These are phyloP conservation scores for Scopulariopsis brevicaulis DNA, from an alignment of 2,329 filamentous ascomycete genomes.

Conservation along the genomic window DNA sequence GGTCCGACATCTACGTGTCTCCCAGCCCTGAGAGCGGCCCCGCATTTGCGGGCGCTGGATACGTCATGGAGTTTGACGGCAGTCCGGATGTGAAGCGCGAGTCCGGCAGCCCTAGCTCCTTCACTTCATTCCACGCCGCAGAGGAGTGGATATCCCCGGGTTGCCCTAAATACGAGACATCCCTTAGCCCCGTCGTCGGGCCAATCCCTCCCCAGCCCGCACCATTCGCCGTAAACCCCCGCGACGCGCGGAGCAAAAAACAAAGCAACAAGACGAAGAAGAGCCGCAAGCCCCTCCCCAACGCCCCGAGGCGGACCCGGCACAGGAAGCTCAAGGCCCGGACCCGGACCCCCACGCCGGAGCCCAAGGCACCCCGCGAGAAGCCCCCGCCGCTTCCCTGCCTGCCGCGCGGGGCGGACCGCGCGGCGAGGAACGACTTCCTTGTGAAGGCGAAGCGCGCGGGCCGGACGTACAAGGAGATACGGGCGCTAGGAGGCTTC, in stretches of 20 bases:
- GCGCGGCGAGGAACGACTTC: constrained; percentile 27
- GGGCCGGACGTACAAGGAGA: constrained; percentile 55
- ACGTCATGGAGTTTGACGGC: neutral
- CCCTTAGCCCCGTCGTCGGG: too few relatives aligned
- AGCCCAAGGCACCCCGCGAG: neutral
- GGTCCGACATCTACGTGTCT: too few relatives aligned
- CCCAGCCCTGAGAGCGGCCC: too few relatives aligned
- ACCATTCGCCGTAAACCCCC: too few relatives aligned
- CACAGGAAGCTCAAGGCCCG: neutral
- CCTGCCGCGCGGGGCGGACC: neutral
- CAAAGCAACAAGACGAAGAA: neutral
- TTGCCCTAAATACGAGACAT: too few relatives aligned
- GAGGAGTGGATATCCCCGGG: neutral
- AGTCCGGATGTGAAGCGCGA: neutral
- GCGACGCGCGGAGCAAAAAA: neutral
- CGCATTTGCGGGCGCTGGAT: neutral
- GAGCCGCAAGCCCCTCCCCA: neutral
- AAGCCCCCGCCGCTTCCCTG: neutral
- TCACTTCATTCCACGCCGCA: neutral
- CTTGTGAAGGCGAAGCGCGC: constrained; percentile 40
- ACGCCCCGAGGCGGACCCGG: neutral
- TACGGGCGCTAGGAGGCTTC: constrained; percentile 42
- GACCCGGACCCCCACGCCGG: neutral
- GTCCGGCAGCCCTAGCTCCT: neutral
- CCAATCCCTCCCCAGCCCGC: too few relatives aligned